These are phyloP conservation scores for Boletus smithii DNA, from an alignment of 1,284 basidiomycete genomes.

Conservation along the genomic window DNA sequence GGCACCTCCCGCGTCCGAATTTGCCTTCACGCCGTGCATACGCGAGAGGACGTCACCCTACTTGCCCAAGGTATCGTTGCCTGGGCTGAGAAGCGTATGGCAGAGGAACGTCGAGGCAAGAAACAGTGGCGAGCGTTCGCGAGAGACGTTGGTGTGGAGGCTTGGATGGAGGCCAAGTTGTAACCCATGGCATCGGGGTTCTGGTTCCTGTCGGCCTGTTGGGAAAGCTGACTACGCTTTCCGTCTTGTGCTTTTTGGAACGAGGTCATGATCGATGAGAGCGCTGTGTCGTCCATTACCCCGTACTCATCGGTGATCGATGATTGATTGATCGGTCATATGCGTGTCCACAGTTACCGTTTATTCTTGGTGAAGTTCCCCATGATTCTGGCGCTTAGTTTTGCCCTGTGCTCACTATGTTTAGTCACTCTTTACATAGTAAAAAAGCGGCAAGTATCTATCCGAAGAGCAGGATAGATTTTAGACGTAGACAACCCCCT, in stretches of 20 bases:
- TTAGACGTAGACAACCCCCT: no score
- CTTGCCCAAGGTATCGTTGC: slow-evolving; percentile 48
- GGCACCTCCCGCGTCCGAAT: slow-evolving; percentile 81
- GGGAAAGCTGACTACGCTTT: not conserved
- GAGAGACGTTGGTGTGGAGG: slow-evolving; percentile 15
- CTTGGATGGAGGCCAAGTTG: slow-evolving; percentile 32
- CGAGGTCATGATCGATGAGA: no score
- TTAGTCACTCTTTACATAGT: not conserved
- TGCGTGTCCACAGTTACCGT: no score
- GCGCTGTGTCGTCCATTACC: no score
- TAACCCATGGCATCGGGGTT: slow-evolving; percentile 1
- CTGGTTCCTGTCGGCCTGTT: no score
- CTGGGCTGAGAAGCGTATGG: slow-evolving; percentile 44
- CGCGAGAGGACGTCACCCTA: slow-evolving; percentile 56
- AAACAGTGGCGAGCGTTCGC: slow-evolving; percentile 15
- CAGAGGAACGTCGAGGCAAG: slow-evolving; percentile 9
- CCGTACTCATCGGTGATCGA: no score
- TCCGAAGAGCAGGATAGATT: no score
- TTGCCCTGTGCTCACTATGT: not conserved
- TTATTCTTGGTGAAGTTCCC: no score
- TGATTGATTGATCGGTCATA: no score
- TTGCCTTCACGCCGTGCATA: slow-evolving; percentile 79
- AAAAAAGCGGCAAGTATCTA: no score
- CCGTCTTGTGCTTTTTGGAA: no score
- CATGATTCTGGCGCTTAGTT: no score